Percentiles rank a stretch among this genome's conserved stretches.
Conservation (phyloP, 768 basidiomycete species). For the Pleurotus platypus region DNA sequence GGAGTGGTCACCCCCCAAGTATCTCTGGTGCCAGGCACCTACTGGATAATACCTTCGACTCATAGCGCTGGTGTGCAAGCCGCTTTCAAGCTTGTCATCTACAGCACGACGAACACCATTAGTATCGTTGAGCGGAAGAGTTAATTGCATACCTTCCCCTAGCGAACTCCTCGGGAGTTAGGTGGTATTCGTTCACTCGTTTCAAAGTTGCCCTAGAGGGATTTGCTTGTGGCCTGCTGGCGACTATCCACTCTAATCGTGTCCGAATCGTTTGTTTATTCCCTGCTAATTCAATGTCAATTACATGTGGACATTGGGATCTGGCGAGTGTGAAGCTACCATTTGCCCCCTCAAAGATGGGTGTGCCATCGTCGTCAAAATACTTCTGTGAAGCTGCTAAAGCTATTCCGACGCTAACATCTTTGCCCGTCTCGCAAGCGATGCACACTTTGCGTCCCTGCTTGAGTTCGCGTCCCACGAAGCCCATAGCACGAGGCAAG, state of each 20-base stretch:
- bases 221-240: slow-evolving; percentile 71
- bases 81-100: slow-evolving; percentile 59
- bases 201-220: slow-evolving; percentile 82
- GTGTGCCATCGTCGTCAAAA: slow-evolving; percentile 52
- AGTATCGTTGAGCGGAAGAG: slow-evolving; percentile 9
- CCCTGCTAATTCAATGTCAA: slow-evolving; percentile 9
- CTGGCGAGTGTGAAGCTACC: not conserved
- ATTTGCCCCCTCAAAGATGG: slow-evolving; percentile 7
- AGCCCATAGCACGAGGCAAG: slow-evolving; percentile 46
- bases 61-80: slow-evolving; percentile 56
- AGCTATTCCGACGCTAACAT: slow-evolving; percentile 61
- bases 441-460: slow-evolving; percentile 38
- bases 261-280: slow-evolving; percentile 66
- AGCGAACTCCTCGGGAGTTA: slow-evolving; percentile 31
- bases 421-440: slow-evolving; percentile 55
- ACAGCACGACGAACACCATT: slow-evolving; percentile 35
- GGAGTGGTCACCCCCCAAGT: slow-evolving; percentile 63
- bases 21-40: slow-evolving; percentile 56
- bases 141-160: not conserved
- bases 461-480: slow-evolving; percentile 37
- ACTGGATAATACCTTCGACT: slow-evolving; percentile 72
- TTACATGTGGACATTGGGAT: not conserved
- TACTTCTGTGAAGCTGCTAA: slow-evolving; percentile 53
- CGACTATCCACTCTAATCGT: slow-evolving; percentile 84
- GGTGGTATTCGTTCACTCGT: slow-evolving; percentile 69